Percentiles rank a stretch among this genome's conserved stretches.
Conservation (phyloP, 2,329 filamentous ascomycete species). For the Davidsoniella eucalypti region DNA sequence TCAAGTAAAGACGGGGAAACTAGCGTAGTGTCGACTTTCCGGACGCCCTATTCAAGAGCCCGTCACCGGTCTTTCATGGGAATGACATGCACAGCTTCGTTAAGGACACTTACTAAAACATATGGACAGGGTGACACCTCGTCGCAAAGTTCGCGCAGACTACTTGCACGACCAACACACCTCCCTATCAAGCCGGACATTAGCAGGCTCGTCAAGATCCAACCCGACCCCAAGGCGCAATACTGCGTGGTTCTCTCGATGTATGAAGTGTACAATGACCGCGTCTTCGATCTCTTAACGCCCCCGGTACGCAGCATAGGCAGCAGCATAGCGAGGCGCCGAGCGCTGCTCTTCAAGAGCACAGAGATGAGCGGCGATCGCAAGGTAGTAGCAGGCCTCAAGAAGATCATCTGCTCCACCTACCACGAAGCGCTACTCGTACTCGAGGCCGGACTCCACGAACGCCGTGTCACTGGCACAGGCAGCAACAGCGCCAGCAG, state of each 20-base stretch:
- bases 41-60: no score
- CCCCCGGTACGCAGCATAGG: slow-evolving; percentile 19
- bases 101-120: slow-evolving; percentile 34
- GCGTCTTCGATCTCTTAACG: slow-evolving; percentile 84
- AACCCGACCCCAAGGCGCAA: slow-evolving; percentile 51
- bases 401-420: slow-evolving; percentile 72
- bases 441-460: slow-evolving; percentile 73
- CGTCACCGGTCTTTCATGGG: slow-evolving; percentile 19
- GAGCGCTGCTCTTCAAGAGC: slow-evolving; percentile 76
- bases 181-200: slow-evolving; percentile 63
- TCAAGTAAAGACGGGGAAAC: no score
- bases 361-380: slow-evolving; percentile 76
- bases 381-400: slow-evolving; percentile 85
- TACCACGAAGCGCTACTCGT: slow-evolving; percentile 78
- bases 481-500: slow-evolving; percentile 87
- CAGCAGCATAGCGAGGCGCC: slow-evolving; percentile 32
- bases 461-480: slow-evolving; percentile 76
- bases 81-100: slow-evolving; percentile 24
- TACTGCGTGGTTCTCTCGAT: slow-evolving; percentile 87
- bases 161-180: slow-evolving; percentile 51
- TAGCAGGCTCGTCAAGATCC: slow-evolving; percentile 45
- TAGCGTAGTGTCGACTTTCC: no score
- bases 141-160: slow-evolving; percentile 33
- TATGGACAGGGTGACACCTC: slow-evolving; percentile 31
- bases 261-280: slow-evolving; percentile 98